Evolutionary conservation across 495 filamentous ascomycete species (phyloP).

Genomic region (Lindgomyces ingoldianus): DNA sequence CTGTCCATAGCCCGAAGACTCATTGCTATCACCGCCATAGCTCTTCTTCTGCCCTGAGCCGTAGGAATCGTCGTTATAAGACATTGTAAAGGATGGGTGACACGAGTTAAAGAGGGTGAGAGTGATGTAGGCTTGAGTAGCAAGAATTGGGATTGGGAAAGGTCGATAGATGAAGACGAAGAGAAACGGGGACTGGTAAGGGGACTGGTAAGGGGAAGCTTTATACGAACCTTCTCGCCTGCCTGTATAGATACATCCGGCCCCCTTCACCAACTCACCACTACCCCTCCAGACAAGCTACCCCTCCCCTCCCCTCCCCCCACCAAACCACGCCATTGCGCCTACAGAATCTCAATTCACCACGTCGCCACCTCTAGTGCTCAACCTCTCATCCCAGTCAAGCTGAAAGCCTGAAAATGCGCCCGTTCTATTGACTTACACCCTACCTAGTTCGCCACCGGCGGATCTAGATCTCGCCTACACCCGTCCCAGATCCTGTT

Average conservation of each 20-base stretch:
- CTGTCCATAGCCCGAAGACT: constrained; percentile 4
- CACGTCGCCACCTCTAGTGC: background rate
- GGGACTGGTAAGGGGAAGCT: background rate
- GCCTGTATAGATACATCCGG: background rate
- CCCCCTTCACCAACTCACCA: background rate
- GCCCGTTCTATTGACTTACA: background rate
- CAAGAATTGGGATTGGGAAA: too few relatives aligned
- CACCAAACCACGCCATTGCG: background rate
- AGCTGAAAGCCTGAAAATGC: background rate
- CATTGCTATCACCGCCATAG: background rate
- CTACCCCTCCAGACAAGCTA: background rate
- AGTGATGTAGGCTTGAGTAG: background rate
- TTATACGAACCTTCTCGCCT: background rate
- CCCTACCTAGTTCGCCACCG: too few relatives aligned
- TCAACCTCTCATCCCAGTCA: background rate
- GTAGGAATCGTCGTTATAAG: constrained; percentile 1
- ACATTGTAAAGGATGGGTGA: background rate
- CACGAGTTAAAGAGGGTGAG: too few relatives aligned
- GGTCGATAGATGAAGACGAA: too few relatives aligned
- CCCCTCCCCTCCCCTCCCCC: background rate
- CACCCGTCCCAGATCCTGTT: too few relatives aligned
- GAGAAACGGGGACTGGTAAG: too few relatives aligned
- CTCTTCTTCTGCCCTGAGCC: background rate
- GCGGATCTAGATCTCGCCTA: background rate
- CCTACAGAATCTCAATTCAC: background rate